Evolutionary conservation across 2,329 filamentous ascomycete genomes (phyloP).

Genomic region (Ceratocystis eucalypticola): DNA sequence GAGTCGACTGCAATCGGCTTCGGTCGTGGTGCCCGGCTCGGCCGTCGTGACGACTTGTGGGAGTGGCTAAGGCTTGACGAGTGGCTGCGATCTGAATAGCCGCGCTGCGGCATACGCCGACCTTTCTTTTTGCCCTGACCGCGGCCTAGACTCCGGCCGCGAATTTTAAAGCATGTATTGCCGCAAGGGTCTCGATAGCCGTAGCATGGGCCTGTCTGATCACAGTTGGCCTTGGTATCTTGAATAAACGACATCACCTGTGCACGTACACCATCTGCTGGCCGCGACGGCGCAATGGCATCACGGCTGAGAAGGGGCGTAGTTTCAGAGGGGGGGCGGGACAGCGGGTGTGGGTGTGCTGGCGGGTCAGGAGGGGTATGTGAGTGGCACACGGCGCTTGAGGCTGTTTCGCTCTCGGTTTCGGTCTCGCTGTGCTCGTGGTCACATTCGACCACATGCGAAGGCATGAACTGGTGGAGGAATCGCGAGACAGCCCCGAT

Average conservation of each 20-base stretch:
- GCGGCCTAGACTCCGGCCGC: background rate
- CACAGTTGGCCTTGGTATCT: slow-evolving; percentile 50
- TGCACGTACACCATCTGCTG: slow-evolving; percentile 36
- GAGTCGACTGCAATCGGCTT: background rate
- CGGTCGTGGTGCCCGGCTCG: background rate
- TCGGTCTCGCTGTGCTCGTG: slow-evolving; percentile 49
- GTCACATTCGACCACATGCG: slow-evolving; percentile 69
- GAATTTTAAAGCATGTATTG: slow-evolving; percentile 50
- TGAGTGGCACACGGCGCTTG: background rate
- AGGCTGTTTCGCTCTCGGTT: background rate
- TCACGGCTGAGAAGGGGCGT: slow-evolving; percentile 23
- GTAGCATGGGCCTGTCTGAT: slow-evolving; percentile 46
- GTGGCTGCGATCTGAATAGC: background rate
- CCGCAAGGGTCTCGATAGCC: slow-evolving; percentile 54
- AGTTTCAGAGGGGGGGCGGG: background rate
- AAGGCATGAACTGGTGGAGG: slow-evolving; percentile 60
- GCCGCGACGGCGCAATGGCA: slow-evolving; percentile 29
- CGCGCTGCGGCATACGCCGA: background rate
- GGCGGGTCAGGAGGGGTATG: background rate
- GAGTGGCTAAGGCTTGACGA: background rate
- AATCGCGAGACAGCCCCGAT: slow-evolving; percentile 62
- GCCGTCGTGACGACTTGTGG: too few species aligned
- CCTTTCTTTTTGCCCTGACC: background rate
- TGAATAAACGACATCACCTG: slow-evolving; percentile 51
- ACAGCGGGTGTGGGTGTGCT: background rate